phyloP scores from a whole-genome alignment of 805 yeast genomes.

The Torulaspora indica region DNA sequence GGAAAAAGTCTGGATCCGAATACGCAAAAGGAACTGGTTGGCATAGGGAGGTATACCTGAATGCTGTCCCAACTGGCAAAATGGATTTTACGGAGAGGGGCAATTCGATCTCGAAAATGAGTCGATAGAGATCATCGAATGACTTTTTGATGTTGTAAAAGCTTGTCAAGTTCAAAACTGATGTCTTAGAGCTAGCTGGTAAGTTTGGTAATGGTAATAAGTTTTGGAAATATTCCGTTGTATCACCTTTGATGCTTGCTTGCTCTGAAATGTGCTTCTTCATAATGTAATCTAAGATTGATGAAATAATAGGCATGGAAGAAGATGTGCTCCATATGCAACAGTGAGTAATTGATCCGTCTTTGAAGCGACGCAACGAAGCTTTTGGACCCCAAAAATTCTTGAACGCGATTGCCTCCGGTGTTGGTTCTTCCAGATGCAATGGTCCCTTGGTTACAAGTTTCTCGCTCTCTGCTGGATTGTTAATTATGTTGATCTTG shows the following conservation, averaged over 20 bases:
- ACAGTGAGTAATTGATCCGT: constrained; percentile 85
- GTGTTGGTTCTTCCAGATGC: constrained; percentile 50
- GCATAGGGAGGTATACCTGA: constrained; percentile 69
- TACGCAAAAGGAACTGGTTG: constrained; percentile 81
- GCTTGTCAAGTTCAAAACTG: constrained; percentile 41
- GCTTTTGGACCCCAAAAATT: constrained; percentile 87
- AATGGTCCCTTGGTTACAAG: constrained; percentile 83
- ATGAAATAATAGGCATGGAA: constrained; percentile 56
- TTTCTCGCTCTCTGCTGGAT: constrained; percentile 71
- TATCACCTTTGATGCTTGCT: constrained; percentile 28
- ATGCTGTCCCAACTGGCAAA: constrained; percentile 65
- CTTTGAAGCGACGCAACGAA: constrained; percentile 85
- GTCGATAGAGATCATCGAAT: constrained; percentile 55
- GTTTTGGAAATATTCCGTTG: constrained; percentile 44
- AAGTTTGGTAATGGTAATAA: constrained; percentile 56
- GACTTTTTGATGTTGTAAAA: constrained; percentile 46
- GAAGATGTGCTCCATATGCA: constrained; percentile 72
- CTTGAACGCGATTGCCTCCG: constrained; percentile 60
- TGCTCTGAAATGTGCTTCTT: constrained; percentile 55
- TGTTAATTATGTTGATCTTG: constrained; percentile 60
- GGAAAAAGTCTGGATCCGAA: constrained; percentile 71
- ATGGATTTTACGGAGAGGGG: constrained; percentile 73
- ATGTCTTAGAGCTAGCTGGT: constrained; percentile 53
- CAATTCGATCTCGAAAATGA: constrained; percentile 47
- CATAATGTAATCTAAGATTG: constrained; percentile 61